These are phyloP conservation scores for Rutstroemia sp. DNA, from an alignment of 2,329 filamentous ascomycete species.

Conservation along the genomic window DNA sequence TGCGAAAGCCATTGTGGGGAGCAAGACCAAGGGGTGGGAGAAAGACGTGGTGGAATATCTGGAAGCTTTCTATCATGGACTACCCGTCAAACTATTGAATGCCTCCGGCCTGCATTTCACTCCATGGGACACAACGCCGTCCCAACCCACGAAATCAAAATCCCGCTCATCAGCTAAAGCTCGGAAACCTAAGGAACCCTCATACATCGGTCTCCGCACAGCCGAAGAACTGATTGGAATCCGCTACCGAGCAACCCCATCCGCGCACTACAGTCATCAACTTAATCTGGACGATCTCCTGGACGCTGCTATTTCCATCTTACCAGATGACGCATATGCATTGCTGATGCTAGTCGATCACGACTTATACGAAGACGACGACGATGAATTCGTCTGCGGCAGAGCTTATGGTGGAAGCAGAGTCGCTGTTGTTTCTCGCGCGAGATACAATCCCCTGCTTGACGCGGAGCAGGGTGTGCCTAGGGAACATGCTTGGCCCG, in stretches of 20 bases:
- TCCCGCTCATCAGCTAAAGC: not conserved
- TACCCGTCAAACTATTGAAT: constrained; percentile 20
- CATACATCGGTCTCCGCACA: constrained; percentile 1
- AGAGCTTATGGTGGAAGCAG: constrained; percentile 58
- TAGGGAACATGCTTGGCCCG: constrained; percentile 52
- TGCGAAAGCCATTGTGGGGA: constrained; percentile 4
- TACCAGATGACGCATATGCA: constrained; percentile 24
- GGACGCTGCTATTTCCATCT: constrained; percentile 20
- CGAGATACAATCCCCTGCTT: constrained; percentile 51
- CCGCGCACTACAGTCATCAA: constrained; percentile 19
- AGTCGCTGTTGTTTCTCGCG: constrained; percentile 53
- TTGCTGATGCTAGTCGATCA: constrained; percentile 23
- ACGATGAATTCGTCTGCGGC: constrained; percentile 60
- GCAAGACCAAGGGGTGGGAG: not conserved
- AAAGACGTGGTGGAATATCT: constrained; percentile 20
- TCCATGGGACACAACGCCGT: constrained; percentile 5
- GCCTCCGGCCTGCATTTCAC: constrained; percentile 13
- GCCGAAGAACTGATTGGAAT: constrained; percentile 15
- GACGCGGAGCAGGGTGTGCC: constrained; percentile 30
- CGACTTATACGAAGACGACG: constrained; percentile 33
- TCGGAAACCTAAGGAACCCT: not conserved
- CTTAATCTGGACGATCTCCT: constrained; percentile 24
- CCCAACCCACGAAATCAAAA: not conserved
- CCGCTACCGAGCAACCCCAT: constrained; percentile 16
- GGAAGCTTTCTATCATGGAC: constrained; percentile 21